Base-by-base conservation (phyloP, 495 filamentous ascomycete species). In the Platismatia glauca region DNA sequence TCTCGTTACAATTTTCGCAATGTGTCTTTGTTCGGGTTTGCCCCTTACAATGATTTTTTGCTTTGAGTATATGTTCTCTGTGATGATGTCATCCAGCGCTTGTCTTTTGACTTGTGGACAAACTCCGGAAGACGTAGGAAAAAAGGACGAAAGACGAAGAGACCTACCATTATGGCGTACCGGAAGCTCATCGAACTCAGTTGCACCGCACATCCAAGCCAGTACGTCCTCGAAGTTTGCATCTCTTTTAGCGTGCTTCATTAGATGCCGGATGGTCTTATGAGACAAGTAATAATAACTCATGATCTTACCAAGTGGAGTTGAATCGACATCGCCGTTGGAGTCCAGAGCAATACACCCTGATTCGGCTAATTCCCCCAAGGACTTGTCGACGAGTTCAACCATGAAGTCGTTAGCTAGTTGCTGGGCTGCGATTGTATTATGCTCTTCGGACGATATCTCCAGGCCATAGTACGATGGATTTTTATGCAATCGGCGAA, bases 261-360 rank as follows among this genome's bases (percentile, higher is more conserved):
- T 80, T 6, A 98, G 79, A 65, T 89, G 84, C 1, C 94, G 87
- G 67, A 99, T 91, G 9, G 95, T 97, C 72, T 90, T 90, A 74
- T 99, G 94, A 0, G 91, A 93, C 34, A 99, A 85, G 71, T 99
- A 99, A 79, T 99, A 99, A 77, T 99, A 99, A 75, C 87, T 91
- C 88, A 96, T 96, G 70, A 97, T 97, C 76, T 96, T 97, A 65
- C 94, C 94, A 44, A 97, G 78, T 0, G 94, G 84, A 0, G 94
- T 97, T 0, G 91, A 79, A 62, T 95, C 86, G 34, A 99, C 82
- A 65, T 97, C 89, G 31, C 91, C 91, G 67, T 91, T 96, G n/a
- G 88, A 84, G 66, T 87, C 85, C 4, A 92, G 75, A 22, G 82
- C 77, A 27, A 96, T 81, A 77, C 94, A 99, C 22, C 84, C 84